phyloP scores from a whole-genome alignment of 2,329 filamentous ascomycete species.

The Thelonectria olida region DNA sequence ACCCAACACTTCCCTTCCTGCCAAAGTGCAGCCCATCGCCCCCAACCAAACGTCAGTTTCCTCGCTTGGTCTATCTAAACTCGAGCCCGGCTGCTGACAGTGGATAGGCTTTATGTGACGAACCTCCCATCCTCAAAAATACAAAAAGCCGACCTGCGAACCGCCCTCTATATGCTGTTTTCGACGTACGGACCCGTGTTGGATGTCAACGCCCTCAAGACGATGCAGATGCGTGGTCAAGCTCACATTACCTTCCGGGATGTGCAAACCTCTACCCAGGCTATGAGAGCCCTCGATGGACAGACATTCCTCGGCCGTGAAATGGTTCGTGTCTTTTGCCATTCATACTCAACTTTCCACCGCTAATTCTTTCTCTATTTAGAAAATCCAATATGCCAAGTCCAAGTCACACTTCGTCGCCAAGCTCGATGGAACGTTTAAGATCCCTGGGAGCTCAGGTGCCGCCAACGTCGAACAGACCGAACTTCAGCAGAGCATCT shows the following conservation, averaged over 20 bases:
- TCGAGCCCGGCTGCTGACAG: constrained; percentile 9
- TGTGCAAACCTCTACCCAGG: constrained; percentile 89
- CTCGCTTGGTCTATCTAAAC: constrained; percentile 8
- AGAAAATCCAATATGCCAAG: constrained; percentile 94
- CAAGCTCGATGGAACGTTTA: constrained; percentile 92
- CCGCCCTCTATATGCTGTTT: constrained; percentile 91
- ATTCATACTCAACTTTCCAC: not conserved
- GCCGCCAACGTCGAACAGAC: constrained; percentile 71
- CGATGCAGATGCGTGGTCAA: constrained; percentile 92
- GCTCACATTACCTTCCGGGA: constrained; percentile 93
- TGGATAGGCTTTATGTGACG: constrained; percentile 81
- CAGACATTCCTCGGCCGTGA: constrained; percentile 86
- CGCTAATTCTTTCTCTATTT: constrained; percentile 16
- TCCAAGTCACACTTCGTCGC: constrained; percentile 87
- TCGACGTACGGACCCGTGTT: constrained; percentile 92
- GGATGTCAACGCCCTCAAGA: constrained; percentile 90
- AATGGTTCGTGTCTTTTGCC: constrained; percentile 70
- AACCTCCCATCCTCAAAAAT: constrained; percentile 89
- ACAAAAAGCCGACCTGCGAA: constrained; percentile 86
- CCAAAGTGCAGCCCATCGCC: constrained; percentile 64
- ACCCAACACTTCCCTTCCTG: constrained; percentile 54
- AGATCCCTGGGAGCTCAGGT: constrained; percentile 66
- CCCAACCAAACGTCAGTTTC: constrained; percentile 79
- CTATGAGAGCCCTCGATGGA: constrained; percentile 88
- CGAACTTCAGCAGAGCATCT: constrained; percentile 82